phyloP scores from a whole-genome alignment of 139 green algal species.

The Tetraselmis striata region DNA sequence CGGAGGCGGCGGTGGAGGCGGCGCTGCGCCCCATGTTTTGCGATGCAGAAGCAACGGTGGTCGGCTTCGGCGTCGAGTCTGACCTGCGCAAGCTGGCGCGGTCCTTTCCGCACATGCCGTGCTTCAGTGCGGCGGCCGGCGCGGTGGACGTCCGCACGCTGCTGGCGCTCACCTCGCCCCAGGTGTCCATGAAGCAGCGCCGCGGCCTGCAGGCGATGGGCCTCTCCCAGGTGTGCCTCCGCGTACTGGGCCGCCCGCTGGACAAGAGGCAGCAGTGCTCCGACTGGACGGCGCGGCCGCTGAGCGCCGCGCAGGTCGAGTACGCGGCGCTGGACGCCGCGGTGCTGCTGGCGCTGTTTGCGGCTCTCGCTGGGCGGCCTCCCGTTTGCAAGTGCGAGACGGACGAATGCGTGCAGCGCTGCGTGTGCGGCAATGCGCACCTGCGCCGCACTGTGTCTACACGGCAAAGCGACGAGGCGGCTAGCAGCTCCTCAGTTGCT shows the following conservation, averaged over 20 bases:
- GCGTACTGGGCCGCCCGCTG: constrained; percentile 17
- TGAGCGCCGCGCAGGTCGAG: constrained; percentile 16
- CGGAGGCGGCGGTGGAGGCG: constrained; percentile 12
- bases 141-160: constrained; percentile 15
- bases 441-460: no score
- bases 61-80: constrained; percentile 24
- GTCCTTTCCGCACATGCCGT: constrained; percentile 30
- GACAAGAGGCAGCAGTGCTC: constrained; percentile 34
- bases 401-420: not conserved
- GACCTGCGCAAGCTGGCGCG: constrained; percentile 22
- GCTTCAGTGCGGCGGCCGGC: constrained; percentile 11
- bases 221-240: constrained; percentile 7
- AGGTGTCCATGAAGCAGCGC: not conserved
- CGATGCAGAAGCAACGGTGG: constrained; percentile 18
- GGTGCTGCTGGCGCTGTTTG: constrained; percentile 24
- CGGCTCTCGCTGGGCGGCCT: not conserved
- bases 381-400: not conserved
- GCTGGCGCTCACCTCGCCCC: constrained; percentile 23
- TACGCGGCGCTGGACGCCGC: constrained; percentile 32
- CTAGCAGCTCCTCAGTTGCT: no score
- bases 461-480: no score
- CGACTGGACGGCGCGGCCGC: constrained; percentile 24
- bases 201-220: constrained; percentile 15
- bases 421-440: not conserved
- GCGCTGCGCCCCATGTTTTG: constrained; percentile 13